phyloP scores from a whole-genome alignment of 2,329 filamentous ascomycete species.

The Arthrobotrys conoides region DNA sequence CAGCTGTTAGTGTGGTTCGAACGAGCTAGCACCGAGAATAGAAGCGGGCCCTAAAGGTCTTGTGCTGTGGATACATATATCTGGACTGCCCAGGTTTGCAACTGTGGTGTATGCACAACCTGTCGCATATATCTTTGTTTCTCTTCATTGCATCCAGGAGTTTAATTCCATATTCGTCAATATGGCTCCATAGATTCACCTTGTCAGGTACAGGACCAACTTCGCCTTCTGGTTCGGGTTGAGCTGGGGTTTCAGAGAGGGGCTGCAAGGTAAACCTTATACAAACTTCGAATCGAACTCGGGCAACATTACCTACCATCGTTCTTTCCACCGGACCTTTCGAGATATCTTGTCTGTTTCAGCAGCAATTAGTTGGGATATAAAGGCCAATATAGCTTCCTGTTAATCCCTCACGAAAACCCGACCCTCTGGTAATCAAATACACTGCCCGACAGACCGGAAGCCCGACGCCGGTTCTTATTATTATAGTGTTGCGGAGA shows the following conservation, averaged over 20 bases:
- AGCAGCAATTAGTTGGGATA: slow-evolving; percentile 22
- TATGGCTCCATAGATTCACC: slow-evolving; percentile 57
- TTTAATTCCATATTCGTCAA: slow-evolving; percentile 45
- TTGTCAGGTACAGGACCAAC: slow-evolving; percentile 40
- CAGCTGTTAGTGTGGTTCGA: slow-evolving; percentile 46
- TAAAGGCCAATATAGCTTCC: slow-evolving; percentile 13
- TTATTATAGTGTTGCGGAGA: slow-evolving; percentile 37
- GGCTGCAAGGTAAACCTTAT: slow-evolving; percentile 51
- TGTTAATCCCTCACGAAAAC: slow-evolving; percentile 52
- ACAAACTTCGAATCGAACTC: slow-evolving; percentile 32
- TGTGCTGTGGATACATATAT: slow-evolving; percentile 59
- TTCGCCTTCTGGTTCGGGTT: slow-evolving; percentile 54
- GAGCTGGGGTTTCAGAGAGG: slow-evolving; percentile 41
- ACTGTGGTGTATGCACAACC: slow-evolving; percentile 24
- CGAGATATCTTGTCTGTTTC: slow-evolving; percentile 46
- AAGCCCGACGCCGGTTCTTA: slow-evolving; percentile 3
- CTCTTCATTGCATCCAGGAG: slow-evolving; percentile 41
- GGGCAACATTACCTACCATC: neutral
- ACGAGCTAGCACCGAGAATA: slow-evolving; percentile 51
- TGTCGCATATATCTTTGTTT: slow-evolving; percentile 24
- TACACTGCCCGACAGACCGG: slow-evolving; percentile 26
- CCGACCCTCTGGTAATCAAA: slow-evolving; percentile 26
- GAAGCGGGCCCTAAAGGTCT: slow-evolving; percentile 40
- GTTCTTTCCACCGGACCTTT: slow-evolving; percentile 4
- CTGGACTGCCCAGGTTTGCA: slow-evolving; percentile 51